phyloP scores from a whole-genome alignment of 2,329 filamentous ascomycete species.

The Dactylonectria estremocensis region DNA sequence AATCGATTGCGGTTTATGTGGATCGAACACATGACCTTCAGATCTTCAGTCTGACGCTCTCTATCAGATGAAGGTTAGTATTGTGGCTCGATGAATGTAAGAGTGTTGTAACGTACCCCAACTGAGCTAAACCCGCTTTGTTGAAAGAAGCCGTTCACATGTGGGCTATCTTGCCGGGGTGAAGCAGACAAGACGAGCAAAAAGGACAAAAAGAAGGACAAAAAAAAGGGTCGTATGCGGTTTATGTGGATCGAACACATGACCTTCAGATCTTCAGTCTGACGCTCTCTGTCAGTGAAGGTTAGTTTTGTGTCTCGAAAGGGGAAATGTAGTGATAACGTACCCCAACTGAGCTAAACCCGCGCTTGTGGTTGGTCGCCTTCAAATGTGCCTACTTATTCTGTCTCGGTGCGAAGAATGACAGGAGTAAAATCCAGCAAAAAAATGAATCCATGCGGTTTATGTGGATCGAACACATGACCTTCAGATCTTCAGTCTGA shows the following conservation, averaged over 20 bases:
- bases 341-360: slow-evolving; percentile 34
- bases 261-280: slow-evolving; percentile 34
- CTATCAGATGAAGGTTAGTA: slow-evolving; percentile 31
- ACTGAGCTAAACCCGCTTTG: slow-evolving; percentile 32
- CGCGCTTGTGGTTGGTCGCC: slow-evolving; percentile 5
- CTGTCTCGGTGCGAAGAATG: not conserved
- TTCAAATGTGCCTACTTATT: slow-evolving; percentile 3
- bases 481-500: slow-evolving; percentile 36
- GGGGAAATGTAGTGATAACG: slow-evolving; percentile 2
- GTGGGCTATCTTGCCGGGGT: not conserved
- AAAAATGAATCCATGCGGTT: slow-evolving; percentile 20
- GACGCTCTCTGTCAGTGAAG: slow-evolving; percentile 21
- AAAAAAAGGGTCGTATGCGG: slow-evolving; percentile 20
- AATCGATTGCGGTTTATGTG: slow-evolving; percentile 24
- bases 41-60: slow-evolving; percentile 34
- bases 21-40: slow-evolving; percentile 34
- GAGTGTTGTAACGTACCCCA: slow-evolving; percentile 20
- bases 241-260: slow-evolving; percentile 34
- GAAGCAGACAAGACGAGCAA: not conserved
- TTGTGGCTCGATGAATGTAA: slow-evolving; percentile 4
- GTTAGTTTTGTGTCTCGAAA: slow-evolving; percentile 4
- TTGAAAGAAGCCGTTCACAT: not conserved
- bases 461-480: slow-evolving; percentile 34
- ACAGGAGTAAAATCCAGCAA: not conserved
- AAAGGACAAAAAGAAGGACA: slow-evolving; percentile 3